These are phyloP conservation scores for Corynespora cassiicola DNA, from an alignment of 2,329 filamentous ascomycete species.

Conservation along the genomic window DNA sequence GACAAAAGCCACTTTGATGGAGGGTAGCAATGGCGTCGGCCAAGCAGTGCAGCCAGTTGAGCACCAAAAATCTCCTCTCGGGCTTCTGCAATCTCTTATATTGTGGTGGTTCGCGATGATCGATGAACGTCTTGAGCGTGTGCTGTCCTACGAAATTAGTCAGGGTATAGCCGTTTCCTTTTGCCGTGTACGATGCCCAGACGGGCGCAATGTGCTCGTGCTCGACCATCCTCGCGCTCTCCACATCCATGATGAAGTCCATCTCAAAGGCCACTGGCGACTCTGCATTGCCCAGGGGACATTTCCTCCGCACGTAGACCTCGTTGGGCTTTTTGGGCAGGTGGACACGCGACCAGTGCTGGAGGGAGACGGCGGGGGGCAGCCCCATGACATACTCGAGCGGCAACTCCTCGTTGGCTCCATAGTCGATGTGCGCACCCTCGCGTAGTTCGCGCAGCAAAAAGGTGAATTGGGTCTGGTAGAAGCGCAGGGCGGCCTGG, in stretches of 20 bases:
- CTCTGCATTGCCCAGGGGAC: constrained; percentile 56
- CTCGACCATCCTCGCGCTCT: constrained; percentile 63
- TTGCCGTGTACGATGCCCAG: constrained; percentile 73
- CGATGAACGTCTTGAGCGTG: constrained; percentile 71
- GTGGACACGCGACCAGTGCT: constrained; percentile 66
- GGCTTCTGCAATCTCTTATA: constrained; percentile 69
- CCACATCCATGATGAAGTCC: constrained; percentile 68
- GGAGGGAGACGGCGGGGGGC: constrained; percentile 53
- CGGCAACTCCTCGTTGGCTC: constrained; percentile 72
- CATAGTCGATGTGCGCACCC: constrained; percentile 69
- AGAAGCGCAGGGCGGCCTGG: constrained; percentile 72
- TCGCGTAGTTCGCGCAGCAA: constrained; percentile 68
- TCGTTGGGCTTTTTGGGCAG: constrained; percentile 67
- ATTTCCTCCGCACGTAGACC: constrained; percentile 64
- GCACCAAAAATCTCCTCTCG: constrained; percentile 64
- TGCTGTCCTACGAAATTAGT: constrained; percentile 72
- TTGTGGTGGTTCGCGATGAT: constrained; percentile 64
- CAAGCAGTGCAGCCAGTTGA: constrained; percentile 80
- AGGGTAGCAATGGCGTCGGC: constrained; percentile 72
- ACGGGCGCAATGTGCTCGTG: constrained; percentile 75
- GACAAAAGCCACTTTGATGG: constrained; percentile 68
- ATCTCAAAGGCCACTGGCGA: constrained; percentile 35
- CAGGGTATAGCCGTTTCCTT: constrained; percentile 68
- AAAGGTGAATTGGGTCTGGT: constrained; percentile 73
- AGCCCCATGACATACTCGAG: constrained; percentile 70